Conservation (phyloP, 768 basidiomycete genomes). For the Hygrocybe punicea region DNA sequence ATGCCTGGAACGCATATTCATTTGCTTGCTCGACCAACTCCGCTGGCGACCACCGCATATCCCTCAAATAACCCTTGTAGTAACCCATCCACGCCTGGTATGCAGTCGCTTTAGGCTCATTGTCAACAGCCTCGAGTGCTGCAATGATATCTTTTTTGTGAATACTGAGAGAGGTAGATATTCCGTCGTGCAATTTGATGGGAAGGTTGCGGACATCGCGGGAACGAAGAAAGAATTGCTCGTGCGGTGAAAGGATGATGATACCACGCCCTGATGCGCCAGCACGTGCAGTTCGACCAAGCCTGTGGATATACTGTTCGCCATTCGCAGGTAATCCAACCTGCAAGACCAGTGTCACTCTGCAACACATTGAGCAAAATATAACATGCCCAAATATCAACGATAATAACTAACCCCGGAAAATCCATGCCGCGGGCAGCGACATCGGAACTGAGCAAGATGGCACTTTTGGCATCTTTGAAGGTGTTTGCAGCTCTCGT, state of each 20-base stretch:
- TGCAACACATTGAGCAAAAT: conserved; percentile 14
- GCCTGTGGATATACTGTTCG: conserved; percentile 77
- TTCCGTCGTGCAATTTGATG: conserved; percentile 33
- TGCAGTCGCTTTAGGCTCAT: conserved; percentile 45
- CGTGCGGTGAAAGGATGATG: conserved; percentile 51
- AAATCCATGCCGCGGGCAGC: conserved; percentile 68
- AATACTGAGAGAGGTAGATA: conserved; percentile 20
- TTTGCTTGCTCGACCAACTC: conserved; percentile 43
- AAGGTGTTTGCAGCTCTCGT: conserved; percentile 50
- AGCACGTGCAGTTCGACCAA: conserved; percentile 75
- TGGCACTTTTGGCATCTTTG: conserved; percentile 39
- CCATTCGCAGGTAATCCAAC: conserved; percentile 63
- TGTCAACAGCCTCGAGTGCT: conserved; percentile 34
- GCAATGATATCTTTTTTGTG: conserved; percentile 16
- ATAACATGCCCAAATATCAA: background rate
- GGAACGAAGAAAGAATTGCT: conserved; percentile 45
- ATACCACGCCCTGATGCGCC: conserved; percentile 60
- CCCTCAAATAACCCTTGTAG: conserved; percentile 43
- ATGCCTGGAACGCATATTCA: conserved; percentile 32
- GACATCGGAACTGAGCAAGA: conserved; percentile 55
- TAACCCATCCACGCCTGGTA: conserved; percentile 59
- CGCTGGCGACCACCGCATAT: conserved; percentile 37
- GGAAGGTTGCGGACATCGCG: conserved; percentile 41
- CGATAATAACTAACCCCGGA: conserved; percentile 42
- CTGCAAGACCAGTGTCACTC: conserved; percentile 59